These are phyloP conservation scores for Cryptococcus hybrid DNA, from an alignment of 1,284 basidiomycete genomes.

Conservation along the genomic window DNA sequence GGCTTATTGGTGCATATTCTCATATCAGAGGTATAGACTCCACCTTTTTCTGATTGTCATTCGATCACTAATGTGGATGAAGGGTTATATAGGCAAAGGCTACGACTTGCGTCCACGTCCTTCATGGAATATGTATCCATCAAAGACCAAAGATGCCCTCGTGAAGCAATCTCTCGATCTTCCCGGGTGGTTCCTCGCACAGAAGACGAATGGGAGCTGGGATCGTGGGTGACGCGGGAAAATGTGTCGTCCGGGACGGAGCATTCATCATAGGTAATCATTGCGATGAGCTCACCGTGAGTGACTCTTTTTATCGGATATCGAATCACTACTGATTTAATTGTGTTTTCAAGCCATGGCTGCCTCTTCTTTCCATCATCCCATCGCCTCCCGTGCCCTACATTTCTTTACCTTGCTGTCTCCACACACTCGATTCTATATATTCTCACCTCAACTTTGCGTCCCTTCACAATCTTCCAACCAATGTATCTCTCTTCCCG, in stretches of 20 bases:
- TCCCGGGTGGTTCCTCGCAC: conserved; percentile 47
- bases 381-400: conserved; percentile 65
- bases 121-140: conserved; percentile 76
- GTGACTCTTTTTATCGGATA: conserved; percentile 4
- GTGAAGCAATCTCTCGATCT: conserved; percentile 68
- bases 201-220: conserved; percentile 34
- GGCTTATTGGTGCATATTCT: conserved; percentile 86
- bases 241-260: conserved; percentile 46
- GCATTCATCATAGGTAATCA: conserved; percentile 92
- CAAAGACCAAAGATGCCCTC: conserved; percentile 58
- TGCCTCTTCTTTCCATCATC: conserved; percentile 66
- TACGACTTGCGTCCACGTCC: conserved; percentile 76
- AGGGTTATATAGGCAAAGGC: conserved; percentile 77
- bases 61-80: neutral
- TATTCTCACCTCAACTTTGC: conserved; percentile 35
- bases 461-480: conserved; percentile 46
- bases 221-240: conserved; percentile 16
- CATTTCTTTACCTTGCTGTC: conserved; percentile 88
- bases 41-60: too few species aligned
- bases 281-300: conserved; percentile 83
- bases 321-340: neutral
- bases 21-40: conserved; percentile 55
- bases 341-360: conserved; percentile 59
- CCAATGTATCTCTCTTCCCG: conserved; percentile 31
- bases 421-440: conserved; percentile 49